Evolutionary conservation across 306 rosid genomes (phyloP), one percentile per base, ranked within the genome.

Genomic region (Trichosanthes cucumerina): DNA sequence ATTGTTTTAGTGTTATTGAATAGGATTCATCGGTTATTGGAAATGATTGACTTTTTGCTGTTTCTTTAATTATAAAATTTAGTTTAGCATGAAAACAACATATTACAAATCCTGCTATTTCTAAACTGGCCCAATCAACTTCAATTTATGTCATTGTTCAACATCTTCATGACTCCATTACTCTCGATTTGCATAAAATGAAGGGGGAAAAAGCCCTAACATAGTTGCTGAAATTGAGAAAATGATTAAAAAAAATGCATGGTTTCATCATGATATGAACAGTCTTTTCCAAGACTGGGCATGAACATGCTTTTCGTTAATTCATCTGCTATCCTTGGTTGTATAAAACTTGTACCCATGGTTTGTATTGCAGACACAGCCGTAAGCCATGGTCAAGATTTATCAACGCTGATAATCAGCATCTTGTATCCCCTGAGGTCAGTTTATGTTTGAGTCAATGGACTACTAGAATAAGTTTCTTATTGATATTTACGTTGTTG

Each of bases 301-400:
- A 16, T 64, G 44, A 36, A 14, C 34, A 34, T 68, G 33, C 33
- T 38, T 70, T 41, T 66, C 1, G 16, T 38, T 70, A 56, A 44
- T 70, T 70, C 56, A 70, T 23, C 11, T 70, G 33, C 23, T 18
- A 70, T 66, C 31, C 15, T n/a, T 41, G 13, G 56, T 5, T 70
- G 21, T 70, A 21, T 70, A 13, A 70, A 46, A 70, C 56, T 70
- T 21, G 31, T 12, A 43, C 76, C 21, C 56, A 65, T 65, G 44
- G 19, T 82, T 49, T 53, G 6, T 33, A 62, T 76, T 85, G 84
- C 96, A 92, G 98, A 89, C 98, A 94, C 87, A 94, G 95, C 87
- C 87, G 96, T 87, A 94, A 94, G 85, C 97, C 98, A 14, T 94
- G 96, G 98, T 89, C 95, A 38, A 94, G 91, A 83, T 94, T 94